Evolutionary conservation across 768 basidiomycete genomes (phyloP), one percentile per base, ranked within the genome.

Genomic region (Auricularia sp.): DNA sequence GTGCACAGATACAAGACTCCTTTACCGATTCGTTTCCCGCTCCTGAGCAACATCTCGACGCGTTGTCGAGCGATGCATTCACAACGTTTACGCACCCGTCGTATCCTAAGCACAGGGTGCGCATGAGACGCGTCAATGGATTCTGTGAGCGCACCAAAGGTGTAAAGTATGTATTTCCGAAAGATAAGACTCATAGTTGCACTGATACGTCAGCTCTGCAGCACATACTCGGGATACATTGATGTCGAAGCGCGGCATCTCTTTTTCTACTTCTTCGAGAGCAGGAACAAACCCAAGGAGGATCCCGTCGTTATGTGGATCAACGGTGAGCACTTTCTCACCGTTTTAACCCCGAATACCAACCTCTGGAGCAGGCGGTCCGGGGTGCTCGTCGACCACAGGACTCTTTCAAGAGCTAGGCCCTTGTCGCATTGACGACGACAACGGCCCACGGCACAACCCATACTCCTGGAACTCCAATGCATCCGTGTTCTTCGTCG

Each of bases 261-360:
- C 47, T 86, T 86, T 73, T 89, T 89, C 76, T 88, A 88, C 73
- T 89, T 89, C 75, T 90, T 89, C 72, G 86, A 89, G 74, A 85
- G 83, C 67, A 76, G 89, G 66, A 78, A 78, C 61, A 75, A 83
- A 68, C 85, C 85, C 35, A 80, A 76, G 16, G 79, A 69, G 36
- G 87, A 87, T 69, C 85, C 86, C 73, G 81, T 86, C 34, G 78
- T 87, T 75, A 84, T 88, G 83, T 87, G 86, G 85, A 86, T 86
- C 54, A 86, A 86, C 62, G 86, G 85, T 7, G 6, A 16, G 37
- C 34, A 34, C 11, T 54, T 29, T 33, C 34, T 29, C 21, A 24
- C 6, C 24, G 24, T 10, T 4, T 29, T 5, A 6, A 8, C 10
- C 3, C 56, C 24, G 29, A 8, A 18, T 35, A 7, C 24, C 7